phyloP scores from a whole-genome alignment of 768 basidiomycete genomes.

The Sporobolomyces roseus region DNA sequence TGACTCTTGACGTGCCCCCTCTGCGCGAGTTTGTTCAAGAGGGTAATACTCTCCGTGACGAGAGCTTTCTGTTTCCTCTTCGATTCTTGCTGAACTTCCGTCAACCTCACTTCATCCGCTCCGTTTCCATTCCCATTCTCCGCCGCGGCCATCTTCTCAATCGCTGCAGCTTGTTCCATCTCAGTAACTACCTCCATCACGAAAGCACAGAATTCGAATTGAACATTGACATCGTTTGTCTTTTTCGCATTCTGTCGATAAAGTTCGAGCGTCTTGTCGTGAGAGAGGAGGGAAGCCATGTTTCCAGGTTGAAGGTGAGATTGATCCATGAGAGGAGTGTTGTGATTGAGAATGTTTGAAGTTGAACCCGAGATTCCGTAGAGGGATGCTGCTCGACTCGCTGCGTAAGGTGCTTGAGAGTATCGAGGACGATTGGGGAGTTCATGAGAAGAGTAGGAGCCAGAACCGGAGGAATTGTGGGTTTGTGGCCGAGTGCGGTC shows the following conservation, averaged over 20 bases:
- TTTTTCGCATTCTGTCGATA: constrained; percentile 98
- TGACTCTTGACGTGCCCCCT: constrained; percentile 90
- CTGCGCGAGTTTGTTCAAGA: constrained; percentile 88
- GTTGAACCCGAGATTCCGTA: constrained; percentile 20
- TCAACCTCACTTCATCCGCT: constrained; percentile 9
- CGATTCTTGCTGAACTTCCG: constrained; percentile 13
- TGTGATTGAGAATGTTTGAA: constrained; percentile 1
- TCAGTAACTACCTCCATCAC: constrained; percentile 96
- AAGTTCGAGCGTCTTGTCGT: constrained; percentile 92
- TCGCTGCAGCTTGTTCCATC: constrained; percentile 56
- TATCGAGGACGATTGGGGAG: constrained; percentile 18
- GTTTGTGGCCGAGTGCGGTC: constrained; percentile 12
- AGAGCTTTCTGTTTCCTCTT: constrained; percentile 61
- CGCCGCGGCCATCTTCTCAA: constrained; percentile 4
- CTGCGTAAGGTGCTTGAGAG: constrained; percentile 32
- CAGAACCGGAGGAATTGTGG: constrained; percentile 26
- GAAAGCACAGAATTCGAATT: constrained; percentile 97
- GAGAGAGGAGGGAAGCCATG: constrained; percentile 84
- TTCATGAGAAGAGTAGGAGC: constrained; percentile 32
- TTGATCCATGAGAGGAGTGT: constrained; percentile 40
- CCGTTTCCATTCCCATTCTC: neutral
- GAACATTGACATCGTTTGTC: constrained; percentile 93
- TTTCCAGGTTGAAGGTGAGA: constrained; percentile 57
- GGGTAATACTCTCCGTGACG: constrained; percentile 74
- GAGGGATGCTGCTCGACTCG: constrained; percentile 23